Evolutionary conservation across 345 rosid genomes (phyloP), one percentile per base, ranked within the genome.

Genomic region (Eucalyptus decipiens): DNA sequence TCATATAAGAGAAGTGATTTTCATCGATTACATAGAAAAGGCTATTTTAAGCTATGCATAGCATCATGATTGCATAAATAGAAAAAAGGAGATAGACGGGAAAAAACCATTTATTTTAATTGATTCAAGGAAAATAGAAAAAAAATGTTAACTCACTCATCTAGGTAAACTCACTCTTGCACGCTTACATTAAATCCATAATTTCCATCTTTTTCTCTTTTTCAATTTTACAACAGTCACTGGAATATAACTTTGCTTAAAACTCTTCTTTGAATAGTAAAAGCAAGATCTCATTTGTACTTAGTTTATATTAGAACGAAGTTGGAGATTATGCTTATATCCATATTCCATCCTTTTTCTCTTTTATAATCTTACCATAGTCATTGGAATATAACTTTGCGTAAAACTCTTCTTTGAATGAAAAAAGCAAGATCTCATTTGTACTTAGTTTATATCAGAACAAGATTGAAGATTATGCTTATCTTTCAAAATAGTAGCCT

Each of bases 151-250:
- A 76, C 85, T 40, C 80, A 32, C 43, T 34, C 76, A 32, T 15
- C 76, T 18, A n/a, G 21, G 40, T n/a, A 67, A 69, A 34, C 43
- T 34, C 83, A 6, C 16, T 76, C 83, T 23, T 37, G 15, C 83
- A 21, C 2, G 5, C 26, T 18, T 72, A 72, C 12, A 11, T 72
- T 21, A 21, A 76, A 21, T 76, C 15, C 85, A 40, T 76, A 40
- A 69, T 34, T 69, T 69, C 43, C 81, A 34, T 34, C 26, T 11
- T 69, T 32, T 67, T 67, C 11, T 32, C 18, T n/a, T 9, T 32
- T 9, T 0, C 37, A 67, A 32, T 67, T 18, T 67, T 67, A 32
- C 23, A 37, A 4, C 3, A 1, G 0, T 67, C 42, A 32, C 2
- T 5, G 6, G 19, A n/a, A 32, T 32, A 67, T 67, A 32, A 16